Percentiles rank a stretch among this genome's conserved stretches.
Conservation (phyloP, 1,284 basidiomycete genomes). For the Porogramme epimiltina region DNA sequence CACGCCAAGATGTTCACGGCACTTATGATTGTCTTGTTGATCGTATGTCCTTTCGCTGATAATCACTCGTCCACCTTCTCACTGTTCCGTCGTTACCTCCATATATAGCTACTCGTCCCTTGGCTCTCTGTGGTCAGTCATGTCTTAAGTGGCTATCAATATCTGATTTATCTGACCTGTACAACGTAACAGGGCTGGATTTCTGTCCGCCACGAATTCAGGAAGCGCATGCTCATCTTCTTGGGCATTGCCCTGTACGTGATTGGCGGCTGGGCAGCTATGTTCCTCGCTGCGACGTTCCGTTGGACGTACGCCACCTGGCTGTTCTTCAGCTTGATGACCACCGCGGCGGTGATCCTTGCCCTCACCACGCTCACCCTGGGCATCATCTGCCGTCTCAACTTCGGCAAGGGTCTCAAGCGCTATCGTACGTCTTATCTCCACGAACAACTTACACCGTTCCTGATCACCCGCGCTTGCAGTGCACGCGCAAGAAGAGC, state of each 20-base stretch:
- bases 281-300: conserved; percentile 73
- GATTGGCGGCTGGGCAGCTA: conserved; percentile 65
- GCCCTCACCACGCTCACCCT: conserved; percentile 57
- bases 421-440: conserved; percentile 56
- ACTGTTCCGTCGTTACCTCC: no score
- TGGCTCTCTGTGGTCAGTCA: conserved; percentile 64
- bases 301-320: conserved; percentile 75
- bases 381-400: conserved; percentile 66
- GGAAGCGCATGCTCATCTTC: conserved; percentile 61
- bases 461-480: conserved; percentile 2
- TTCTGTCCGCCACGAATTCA: conserved; percentile 66
- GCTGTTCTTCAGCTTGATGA: conserved; percentile 72
- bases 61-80: background rate
- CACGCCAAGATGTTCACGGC: conserved; percentile 54
- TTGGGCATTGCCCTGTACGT: conserved; percentile 60
- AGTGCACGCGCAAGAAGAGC: conserved; percentile 60
- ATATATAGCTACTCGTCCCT: conserved; percentile 57
- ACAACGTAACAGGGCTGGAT: conserved; percentile 62
- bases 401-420: conserved; percentile 74
- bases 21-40: conserved; percentile 54
- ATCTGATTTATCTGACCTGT: background rate
- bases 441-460: background rate
- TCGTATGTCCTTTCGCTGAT: conserved; percentile 45
- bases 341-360: conserved; percentile 57
- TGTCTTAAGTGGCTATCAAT: background rate